These are phyloP conservation scores for Paramecium pentaurelia DNA, from an alignment of 73 alveolate genomes.

Conservation along the genomic window DNA sequence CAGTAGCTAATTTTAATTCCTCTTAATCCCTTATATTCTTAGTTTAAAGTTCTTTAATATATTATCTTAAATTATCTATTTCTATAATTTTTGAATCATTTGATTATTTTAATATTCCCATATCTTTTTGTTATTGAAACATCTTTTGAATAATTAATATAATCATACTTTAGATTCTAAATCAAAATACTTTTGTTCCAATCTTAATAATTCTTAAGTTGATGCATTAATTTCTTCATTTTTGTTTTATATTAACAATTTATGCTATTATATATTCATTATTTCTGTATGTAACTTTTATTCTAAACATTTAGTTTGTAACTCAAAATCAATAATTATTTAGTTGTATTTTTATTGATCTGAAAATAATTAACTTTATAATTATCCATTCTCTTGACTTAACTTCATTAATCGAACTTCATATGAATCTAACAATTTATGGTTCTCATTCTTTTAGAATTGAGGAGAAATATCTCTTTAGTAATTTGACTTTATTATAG, in stretches of 20 bases:
- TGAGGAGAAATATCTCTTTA: background rate
- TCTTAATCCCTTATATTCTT: background rate
- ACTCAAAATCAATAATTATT: background rate
- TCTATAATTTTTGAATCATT: background rate
- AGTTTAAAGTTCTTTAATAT: background rate
- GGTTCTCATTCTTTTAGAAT: background rate
- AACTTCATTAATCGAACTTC: background rate
- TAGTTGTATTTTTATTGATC: slow-evolving; percentile 13
- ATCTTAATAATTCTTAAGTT: background rate
- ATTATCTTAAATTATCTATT: background rate
- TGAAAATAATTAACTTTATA: background rate
- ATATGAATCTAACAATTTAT: background rate
- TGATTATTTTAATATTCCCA: background rate
- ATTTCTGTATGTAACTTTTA: background rate
- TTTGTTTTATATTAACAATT: background rate
- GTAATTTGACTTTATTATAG: background rate
- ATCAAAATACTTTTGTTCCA: background rate
- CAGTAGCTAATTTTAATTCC: background rate
- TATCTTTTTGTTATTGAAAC: background rate
- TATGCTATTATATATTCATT: background rate
- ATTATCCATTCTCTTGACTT: background rate
- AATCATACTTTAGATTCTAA: background rate
- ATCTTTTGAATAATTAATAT: background rate
- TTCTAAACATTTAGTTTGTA: background rate
- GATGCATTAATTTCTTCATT: slow-evolving; percentile 9